A percentile compares a stretch with the other conserved stretches of the same genome.
Evolutionary conservation across 768 basidiomycete genomes (phyloP).

Genomic region (Coprinellus aureogranulatus): DNA sequence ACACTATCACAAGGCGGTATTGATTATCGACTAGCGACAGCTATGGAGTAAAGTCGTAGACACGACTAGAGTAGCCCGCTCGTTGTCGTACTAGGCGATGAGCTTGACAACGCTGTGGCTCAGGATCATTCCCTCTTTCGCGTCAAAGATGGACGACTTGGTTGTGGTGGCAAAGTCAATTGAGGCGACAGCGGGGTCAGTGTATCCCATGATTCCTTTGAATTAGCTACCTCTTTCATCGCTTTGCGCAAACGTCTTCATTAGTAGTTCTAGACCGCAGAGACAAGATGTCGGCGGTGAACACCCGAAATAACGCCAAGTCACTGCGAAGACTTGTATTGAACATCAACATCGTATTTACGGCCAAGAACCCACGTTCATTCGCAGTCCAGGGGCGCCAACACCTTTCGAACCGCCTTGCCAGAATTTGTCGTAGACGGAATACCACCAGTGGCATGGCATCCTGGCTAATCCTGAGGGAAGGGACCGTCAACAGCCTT

Average conservation of each 20-base stretch:
- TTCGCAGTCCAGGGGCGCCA: conserved; percentile 94
- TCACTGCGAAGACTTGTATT: conserved; percentile 63
- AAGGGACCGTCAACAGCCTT: conserved; percentile 95
- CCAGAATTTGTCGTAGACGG: conserved; percentile 98
- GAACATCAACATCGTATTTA: not conserved
- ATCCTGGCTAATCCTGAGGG: conserved; percentile 95
- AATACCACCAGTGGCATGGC: conserved; percentile 92
- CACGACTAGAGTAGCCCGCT: conserved; percentile 92
- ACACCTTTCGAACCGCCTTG: conserved; percentile 99
- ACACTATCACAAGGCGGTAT: no score
- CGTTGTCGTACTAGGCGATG: conserved; percentile 93
- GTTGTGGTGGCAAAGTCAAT: conserved; percentile 85
- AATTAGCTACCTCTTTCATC: no score
- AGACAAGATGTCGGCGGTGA: conserved; percentile 95
- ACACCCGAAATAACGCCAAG: conserved; percentile 96
- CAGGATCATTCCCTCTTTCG: conserved; percentile 86
- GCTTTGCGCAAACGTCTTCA: no score
- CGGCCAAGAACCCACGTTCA: conserved; percentile 67
- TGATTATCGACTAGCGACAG: no score
- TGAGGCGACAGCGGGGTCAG: conserved; percentile 90
- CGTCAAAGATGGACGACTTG: conserved; percentile 90
- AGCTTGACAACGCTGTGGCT: conserved; percentile 95
- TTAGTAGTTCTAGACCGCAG: conserved; percentile 77
- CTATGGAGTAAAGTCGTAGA: conserved; percentile 87
- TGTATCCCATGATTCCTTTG: conserved; percentile 84